These are phyloP conservation scores for Pseudognaphalium luteoalbum DNA, from an alignment of 129 eudicot genomes.

Conservation along the genomic window DNA sequence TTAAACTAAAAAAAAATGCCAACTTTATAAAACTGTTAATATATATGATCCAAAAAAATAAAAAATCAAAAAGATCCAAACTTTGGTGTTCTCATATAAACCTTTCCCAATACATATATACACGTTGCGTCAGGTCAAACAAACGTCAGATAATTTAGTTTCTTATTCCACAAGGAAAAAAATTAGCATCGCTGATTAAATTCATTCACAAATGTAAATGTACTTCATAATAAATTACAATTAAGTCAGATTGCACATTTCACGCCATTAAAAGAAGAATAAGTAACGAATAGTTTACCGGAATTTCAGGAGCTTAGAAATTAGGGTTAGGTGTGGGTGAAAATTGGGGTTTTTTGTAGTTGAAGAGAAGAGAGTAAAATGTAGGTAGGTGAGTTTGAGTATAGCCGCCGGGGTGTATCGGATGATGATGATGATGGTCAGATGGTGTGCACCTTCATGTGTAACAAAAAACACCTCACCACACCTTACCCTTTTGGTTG, in stretches of 20 bases:
- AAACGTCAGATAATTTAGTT: not conserved
- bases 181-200: not conserved
- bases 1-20: too few relatives aligned
- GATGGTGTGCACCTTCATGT: slow-evolving; percentile 26
- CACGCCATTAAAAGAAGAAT: not conserved
- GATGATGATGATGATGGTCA: slow-evolving; percentile 26
- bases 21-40: not conserved
- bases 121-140: not conserved
- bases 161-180: slow-evolving; percentile 16
- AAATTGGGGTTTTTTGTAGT: not conserved
- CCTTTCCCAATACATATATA: not conserved
- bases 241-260: not conserved
- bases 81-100: not conserved
- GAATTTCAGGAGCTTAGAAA: slow-evolving; percentile 1
- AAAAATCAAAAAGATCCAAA: not conserved
- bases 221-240: not conserved
- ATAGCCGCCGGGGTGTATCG: slow-evolving; percentile 37
- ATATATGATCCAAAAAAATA: too few relatives aligned
- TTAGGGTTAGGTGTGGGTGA: not conserved
- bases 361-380: too few relatives aligned
- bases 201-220: not conserved
- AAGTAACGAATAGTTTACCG: slow-evolving; percentile 21
- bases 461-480: slow-evolving; percentile 4
- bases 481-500: not conserved
- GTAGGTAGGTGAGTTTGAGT: not conserved